phyloP scores from a whole-genome alignment of 1,284 basidiomycete genomes.

The Austroboletus niveus region DNA sequence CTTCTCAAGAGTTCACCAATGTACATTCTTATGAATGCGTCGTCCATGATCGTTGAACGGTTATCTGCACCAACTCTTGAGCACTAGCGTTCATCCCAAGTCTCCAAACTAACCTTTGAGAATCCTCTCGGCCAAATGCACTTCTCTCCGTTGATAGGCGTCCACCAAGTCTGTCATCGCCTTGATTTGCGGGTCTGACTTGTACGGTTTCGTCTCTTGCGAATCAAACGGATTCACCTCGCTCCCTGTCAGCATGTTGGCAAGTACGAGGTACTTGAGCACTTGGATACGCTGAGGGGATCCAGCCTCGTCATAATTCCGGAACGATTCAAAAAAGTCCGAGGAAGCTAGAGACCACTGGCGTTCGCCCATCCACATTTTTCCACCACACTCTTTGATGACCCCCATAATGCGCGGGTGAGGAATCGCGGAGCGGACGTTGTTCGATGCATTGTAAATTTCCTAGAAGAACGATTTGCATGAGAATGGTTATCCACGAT shows the following conservation, averaged over 20 bases:
- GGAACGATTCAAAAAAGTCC: constrained; percentile 98
- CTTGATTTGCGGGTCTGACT: constrained; percentile 93
- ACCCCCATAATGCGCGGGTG: constrained; percentile 99
- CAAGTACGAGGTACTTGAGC: constrained; percentile 96
- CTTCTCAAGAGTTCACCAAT: constrained; percentile 94
- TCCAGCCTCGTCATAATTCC: constrained; percentile 98
- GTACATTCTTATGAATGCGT: constrained; percentile 89
- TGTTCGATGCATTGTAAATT: constrained; percentile 93
- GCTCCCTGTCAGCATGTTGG: constrained; percentile 97
- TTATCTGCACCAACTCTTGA: constrained; percentile 61
- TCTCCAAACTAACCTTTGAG: constrained; percentile 62
- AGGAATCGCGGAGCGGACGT: constrained; percentile 94
- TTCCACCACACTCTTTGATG: constrained; percentile 98
- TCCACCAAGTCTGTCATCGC: constrained; percentile 98
- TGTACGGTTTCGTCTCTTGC: constrained; percentile 99
- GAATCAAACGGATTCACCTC: constrained; percentile 99
- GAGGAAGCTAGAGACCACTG: constrained; percentile 97
- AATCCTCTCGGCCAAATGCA: constrained; percentile 95
- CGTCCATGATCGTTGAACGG: constrained; percentile 91
- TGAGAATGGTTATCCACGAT: background rate
- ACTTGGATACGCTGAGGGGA: constrained; percentile 96
- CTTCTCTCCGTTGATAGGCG: constrained; percentile 94
- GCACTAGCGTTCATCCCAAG: background rate
- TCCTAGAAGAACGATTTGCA: constrained; percentile 51
- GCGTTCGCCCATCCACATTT: constrained; percentile 99